phyloP scores from a whole-genome alignment of 768 basidiomycete species.

The Nidularia pulvinata region DNA sequence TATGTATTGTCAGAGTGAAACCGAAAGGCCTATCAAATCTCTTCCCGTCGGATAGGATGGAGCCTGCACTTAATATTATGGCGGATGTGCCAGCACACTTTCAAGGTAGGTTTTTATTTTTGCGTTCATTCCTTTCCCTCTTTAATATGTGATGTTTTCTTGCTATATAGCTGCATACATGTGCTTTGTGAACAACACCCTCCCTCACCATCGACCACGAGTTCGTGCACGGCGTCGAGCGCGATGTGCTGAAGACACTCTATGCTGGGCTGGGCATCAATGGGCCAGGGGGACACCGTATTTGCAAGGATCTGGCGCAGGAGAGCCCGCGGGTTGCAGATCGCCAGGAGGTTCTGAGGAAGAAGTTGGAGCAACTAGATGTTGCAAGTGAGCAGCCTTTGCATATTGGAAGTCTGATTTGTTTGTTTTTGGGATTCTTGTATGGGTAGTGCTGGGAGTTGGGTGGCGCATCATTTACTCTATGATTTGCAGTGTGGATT shows the following conservation, averaged over 20 bases:
- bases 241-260: constrained; percentile 42
- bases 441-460: too few relatives aligned
- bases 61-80: constrained; percentile 64
- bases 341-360: constrained; percentile 43
- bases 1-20: constrained; percentile 35
- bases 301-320: constrained; percentile 50
- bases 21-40: constrained; percentile 47
- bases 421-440: too few relatives aligned
- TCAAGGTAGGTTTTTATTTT: constrained; percentile 45
- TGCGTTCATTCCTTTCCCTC: constrained; percentile 5
- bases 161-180: constrained; percentile 51
- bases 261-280: constrained; percentile 51
- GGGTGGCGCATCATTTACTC: too few relatives aligned
- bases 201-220: constrained; percentile 56
- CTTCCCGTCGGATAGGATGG: constrained; percentile 48
- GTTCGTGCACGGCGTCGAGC: constrained; percentile 51
- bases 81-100: constrained; percentile 74
- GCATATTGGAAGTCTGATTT: too few relatives aligned
- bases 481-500: too few relatives aligned
- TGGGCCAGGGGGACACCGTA: constrained; percentile 38
- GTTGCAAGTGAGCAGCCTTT: constrained; percentile 42
- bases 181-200: constrained; percentile 55
- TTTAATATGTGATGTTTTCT: constrained; percentile 21
- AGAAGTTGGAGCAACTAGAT: constrained; percentile 49
- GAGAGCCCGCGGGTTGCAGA: constrained; percentile 45